phyloP scores from a whole-genome alignment of 306 rosid species.

The Prinsepia uniflora region DNA sequence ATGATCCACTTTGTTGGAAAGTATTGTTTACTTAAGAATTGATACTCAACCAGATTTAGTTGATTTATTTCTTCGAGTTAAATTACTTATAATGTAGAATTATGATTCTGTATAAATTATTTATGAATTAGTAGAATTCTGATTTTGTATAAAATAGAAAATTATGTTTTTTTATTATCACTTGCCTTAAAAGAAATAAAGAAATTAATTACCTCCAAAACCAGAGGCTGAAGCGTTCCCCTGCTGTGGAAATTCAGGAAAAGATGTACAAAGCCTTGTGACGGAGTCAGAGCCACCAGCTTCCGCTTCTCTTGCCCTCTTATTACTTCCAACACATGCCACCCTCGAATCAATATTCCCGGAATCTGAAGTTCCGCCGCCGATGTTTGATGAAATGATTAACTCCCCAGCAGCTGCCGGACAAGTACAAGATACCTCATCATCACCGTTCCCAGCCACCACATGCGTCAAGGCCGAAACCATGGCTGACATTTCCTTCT shows the following conservation, averaged over 20 bases:
- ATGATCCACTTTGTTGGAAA: too few relatives aligned
- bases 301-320: conserved; percentile 24
- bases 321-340: conserved; percentile 18
- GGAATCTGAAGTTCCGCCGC: background rate
- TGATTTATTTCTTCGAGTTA: too few relatives aligned
- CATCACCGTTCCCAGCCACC: conserved; percentile 25
- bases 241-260: conserved; percentile 10
- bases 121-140: too few relatives aligned
- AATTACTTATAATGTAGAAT: too few relatives aligned
- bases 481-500: conserved; percentile 41
- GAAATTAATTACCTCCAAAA: background rate
- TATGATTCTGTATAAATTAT: too few relatives aligned
- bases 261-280: background rate
- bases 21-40: too few relatives aligned
- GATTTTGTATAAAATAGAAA: too few relatives aligned
- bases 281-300: background rate
- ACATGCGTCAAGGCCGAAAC: conserved; percentile 43
- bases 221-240: background rate
- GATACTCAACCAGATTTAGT: too few relatives aligned
- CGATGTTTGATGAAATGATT: background rate
- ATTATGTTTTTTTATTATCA: too few relatives aligned
- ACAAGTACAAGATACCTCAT: background rate
- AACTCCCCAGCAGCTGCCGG: background rate
- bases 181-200: too few relatives aligned
- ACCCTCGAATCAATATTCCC: background rate